Percentiles rank a stretch among this genome's conserved stretches.
phyloP scores from a whole-genome alignment of 2,329 filamentous ascomycete genomes.

The Ceratocystis smalleyi region DNA sequence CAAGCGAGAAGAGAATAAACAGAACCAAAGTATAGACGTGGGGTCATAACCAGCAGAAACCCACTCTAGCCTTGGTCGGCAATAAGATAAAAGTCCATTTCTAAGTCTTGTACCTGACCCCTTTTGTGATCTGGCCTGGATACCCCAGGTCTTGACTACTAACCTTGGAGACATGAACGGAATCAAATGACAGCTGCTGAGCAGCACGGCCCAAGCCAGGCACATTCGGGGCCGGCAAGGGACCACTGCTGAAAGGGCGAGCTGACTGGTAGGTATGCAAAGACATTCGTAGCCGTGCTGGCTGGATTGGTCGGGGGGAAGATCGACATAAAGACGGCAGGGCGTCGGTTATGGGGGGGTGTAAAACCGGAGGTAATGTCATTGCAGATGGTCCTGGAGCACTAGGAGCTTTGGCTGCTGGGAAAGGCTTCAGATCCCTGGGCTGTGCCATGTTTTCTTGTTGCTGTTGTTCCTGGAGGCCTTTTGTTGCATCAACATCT shows the following conservation, averaged over 20 bases:
- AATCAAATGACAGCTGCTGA: neutral
- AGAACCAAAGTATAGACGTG: no score
- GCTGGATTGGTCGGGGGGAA: neutral
- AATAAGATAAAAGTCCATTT: no score
- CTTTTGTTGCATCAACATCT: neutral
- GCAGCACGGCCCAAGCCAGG: neutral
- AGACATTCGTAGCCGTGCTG: neutral
- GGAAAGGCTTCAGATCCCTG: no score
- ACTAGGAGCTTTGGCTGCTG: no score
- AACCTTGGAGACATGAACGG: neutral
- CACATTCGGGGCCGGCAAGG: neutral
- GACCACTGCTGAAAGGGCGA: neutral
- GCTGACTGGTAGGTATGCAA: neutral
- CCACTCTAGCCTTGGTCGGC: no score
- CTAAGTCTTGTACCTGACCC: no score
- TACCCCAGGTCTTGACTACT: no score
- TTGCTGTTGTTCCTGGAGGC: neutral
- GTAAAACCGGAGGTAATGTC: neutral
- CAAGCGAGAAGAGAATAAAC: no score
- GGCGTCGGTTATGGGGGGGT: neutral
- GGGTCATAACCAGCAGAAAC: no score
- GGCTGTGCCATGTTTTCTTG: neutral
- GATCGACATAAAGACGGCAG: neutral
- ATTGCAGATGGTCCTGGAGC: no score
- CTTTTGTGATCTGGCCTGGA: no score